phyloP scores from a whole-genome alignment of 139 green algal genomes.

The Haematococcus sp. region DNA sequence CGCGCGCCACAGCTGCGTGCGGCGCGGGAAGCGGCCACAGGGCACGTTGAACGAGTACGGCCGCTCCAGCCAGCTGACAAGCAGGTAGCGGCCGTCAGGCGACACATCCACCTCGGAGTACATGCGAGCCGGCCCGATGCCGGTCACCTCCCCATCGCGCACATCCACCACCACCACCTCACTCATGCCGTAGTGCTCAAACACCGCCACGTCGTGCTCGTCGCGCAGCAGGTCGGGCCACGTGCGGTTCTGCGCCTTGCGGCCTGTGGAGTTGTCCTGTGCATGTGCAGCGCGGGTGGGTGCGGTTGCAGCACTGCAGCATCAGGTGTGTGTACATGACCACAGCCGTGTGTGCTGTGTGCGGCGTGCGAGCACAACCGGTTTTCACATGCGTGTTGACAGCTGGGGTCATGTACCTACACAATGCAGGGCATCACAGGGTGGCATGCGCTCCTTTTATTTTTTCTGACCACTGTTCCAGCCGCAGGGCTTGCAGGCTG shows the following conservation, averaged over 20 bases:
- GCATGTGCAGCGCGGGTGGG: neutral
- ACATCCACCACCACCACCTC: conserved; percentile 70
- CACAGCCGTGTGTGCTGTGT: no score
- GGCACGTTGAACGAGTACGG: conserved; percentile 91
- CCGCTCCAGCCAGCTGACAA: conserved; percentile 82
- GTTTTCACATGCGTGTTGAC: no score
- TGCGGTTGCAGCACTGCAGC: neutral
- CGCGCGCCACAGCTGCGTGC: conserved; percentile 65
- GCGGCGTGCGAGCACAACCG: no score
- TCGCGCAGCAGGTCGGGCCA: conserved; percentile 92
- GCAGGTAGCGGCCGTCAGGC: conserved; percentile 80
- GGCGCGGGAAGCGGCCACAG: conserved; percentile 88
- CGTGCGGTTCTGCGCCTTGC: conserved; percentile 82
- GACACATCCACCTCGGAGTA: conserved; percentile 84
- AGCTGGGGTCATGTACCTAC: no score
- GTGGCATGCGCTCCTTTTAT: no score
- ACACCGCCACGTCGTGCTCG: conserved; percentile 81
- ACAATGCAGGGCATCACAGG: no score
- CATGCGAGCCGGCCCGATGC: conserved; percentile 53
- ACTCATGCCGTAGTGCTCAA: conserved; percentile 85
- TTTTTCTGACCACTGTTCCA: no score
- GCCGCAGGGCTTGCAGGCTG: no score
- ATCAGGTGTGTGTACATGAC: neutral
- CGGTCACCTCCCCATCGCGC: conserved; percentile 42
- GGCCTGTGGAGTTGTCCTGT: conserved; percentile 65